Percentiles rank a stretch among this genome's conserved stretches.
These are phyloP conservation scores for Dovyalis caffra DNA, from an alignment of 345 rosid species.

Conservation along the genomic window DNA sequence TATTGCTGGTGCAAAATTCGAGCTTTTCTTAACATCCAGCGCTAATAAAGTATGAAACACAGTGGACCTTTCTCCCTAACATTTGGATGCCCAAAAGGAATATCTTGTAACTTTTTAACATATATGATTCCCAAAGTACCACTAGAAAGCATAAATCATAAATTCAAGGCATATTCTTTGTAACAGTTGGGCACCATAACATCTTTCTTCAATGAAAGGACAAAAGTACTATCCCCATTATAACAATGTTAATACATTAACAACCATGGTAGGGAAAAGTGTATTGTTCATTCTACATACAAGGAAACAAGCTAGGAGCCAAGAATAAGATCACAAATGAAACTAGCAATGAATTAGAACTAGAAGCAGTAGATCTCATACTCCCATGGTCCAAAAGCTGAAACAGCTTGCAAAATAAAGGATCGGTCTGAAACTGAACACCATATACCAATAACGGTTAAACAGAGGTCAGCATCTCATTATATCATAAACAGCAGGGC, in stretches of 20 bases:
- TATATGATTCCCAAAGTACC: not conserved
- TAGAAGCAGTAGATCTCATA: not conserved
- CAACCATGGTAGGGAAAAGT: not conserved
- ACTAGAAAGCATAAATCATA: no score
- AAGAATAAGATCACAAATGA: not conserved
- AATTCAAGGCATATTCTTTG: no score
- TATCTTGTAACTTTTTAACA: not conserved
- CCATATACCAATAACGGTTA: not conserved
- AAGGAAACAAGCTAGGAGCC: not conserved
- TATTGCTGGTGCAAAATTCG: no score
- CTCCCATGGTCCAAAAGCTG: not conserved
- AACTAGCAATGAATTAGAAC: not conserved
- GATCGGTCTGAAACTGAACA: not conserved
- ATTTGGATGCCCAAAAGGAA: not conserved
- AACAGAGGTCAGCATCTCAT: not conserved
- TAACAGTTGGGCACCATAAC: not conserved
- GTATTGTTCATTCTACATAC: conserved; percentile 2
- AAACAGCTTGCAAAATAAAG: not conserved
- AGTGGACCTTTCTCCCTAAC: not conserved
- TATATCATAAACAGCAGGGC: not conserved
- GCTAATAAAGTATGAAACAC: no score
- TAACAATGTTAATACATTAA: not conserved
- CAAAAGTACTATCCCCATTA: not conserved
- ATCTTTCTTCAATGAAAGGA: conserved; percentile 3
- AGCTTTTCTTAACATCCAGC: no score